Evolutionary conservation across 805 yeast genomes (phyloP).

Genomic region (Kazachstania psychrophila): DNA sequence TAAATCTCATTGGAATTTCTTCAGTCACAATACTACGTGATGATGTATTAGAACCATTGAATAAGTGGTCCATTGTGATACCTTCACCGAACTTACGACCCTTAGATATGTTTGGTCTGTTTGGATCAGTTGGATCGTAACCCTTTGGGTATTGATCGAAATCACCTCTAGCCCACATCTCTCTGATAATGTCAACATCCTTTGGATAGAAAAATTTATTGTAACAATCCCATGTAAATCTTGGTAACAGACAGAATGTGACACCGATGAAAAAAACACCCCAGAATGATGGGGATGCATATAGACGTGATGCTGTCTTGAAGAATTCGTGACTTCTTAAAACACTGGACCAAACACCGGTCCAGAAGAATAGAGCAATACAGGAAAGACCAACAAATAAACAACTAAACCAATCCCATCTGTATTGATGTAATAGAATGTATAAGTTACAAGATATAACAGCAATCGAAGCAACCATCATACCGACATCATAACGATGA

Average conservation of each 20-base stretch:
- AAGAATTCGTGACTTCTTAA: slow-evolving; percentile 49
- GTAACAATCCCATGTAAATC: slow-evolving; percentile 51
- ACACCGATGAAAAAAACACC: slow-evolving; percentile 58
- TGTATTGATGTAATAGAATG: slow-evolving; percentile 55
- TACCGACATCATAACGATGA: slow-evolving; percentile 68
- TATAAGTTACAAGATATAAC: slow-evolving; percentile 59
- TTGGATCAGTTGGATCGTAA: slow-evolving; percentile 77
- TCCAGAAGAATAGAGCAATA: slow-evolving; percentile 59
- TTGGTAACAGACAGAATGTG: slow-evolving; percentile 54
- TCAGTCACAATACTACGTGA: slow-evolving; percentile 30
- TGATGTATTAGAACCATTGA: slow-evolving; percentile 8
- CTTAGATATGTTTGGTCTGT: slow-evolving; percentile 44
- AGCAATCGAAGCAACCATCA: slow-evolving; percentile 55
- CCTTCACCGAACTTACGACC: not conserved
- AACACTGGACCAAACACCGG: slow-evolving; percentile 67
- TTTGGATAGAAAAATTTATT: slow-evolving; percentile 47
- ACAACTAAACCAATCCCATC: slow-evolving; percentile 74
- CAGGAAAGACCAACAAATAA: slow-evolving; percentile 50
- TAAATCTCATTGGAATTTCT: slow-evolving; percentile 32
- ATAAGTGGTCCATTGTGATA: slow-evolving; percentile 1
- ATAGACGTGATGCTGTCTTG: slow-evolving; percentile 54
- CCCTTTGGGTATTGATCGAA: slow-evolving; percentile 54
- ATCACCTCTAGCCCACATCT: slow-evolving; percentile 58
- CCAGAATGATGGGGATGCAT: slow-evolving; percentile 59
- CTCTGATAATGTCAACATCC: slow-evolving; percentile 67